Percentiles rank a stretch among this genome's conserved stretches.
phyloP scores from a whole-genome alignment of 1,139 yeast genomes.

The Arxiozyma slooffiae region DNA sequence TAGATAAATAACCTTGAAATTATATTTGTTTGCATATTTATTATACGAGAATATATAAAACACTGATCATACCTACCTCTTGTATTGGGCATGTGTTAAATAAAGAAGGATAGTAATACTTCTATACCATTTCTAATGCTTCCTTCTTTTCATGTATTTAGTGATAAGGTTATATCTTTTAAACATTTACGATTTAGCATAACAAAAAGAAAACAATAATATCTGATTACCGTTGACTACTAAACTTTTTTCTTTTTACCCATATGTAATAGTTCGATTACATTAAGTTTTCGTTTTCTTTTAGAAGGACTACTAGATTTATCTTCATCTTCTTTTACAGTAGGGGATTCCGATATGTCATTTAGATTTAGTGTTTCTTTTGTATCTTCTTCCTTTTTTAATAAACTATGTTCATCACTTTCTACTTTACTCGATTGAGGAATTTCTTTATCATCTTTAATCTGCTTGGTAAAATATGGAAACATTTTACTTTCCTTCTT shows the following conservation, averaged over 20 bases:
- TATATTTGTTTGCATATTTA: too few species aligned
- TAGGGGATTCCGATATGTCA: background rate
- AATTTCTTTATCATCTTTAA: too few species aligned
- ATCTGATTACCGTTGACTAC: background rate
- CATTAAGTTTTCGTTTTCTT: background rate
- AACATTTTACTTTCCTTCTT: slow-evolving; percentile 1
- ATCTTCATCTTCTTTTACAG: background rate
- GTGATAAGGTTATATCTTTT: too few species aligned
- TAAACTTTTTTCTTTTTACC: background rate
- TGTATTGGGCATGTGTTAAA: too few species aligned
- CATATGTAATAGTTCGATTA: background rate
- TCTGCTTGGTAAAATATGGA: too few species aligned
- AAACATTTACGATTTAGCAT: background rate
- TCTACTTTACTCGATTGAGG: background rate
- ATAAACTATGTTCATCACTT: background rate
- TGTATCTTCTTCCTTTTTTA: background rate
- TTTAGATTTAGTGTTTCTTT: slow-evolving; percentile 1
- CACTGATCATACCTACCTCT: too few species aligned
- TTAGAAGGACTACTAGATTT: background rate
- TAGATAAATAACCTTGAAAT: too few species aligned
- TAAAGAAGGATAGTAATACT: background rate
- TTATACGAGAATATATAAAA: background rate
- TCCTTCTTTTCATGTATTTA: background rate
- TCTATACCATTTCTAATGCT: background rate
- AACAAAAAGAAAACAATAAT: background rate